Evolutionary conservation across 371 early-diverging fungal species (phyloP), one percentile per base, ranked within the genome.

Genomic region (Vittaforma corneae): DNA sequence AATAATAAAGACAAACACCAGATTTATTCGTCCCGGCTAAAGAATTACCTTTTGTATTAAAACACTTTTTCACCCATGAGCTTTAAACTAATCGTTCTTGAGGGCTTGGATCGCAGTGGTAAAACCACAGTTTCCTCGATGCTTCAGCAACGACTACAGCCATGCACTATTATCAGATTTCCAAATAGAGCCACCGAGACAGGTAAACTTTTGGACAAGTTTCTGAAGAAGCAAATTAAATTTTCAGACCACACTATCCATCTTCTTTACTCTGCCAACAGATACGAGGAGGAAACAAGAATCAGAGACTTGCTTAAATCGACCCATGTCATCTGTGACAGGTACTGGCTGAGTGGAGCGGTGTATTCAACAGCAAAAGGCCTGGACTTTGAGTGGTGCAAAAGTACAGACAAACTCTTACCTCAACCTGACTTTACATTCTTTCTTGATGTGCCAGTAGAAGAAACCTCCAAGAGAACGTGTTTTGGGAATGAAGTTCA

Each of bases 341-440:
- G 97, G 54, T 98, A 98, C 76, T 89, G 90, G 0, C 91, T 87
- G 69, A 92, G 93, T 1, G 97, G 99, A 11, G 88, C 89, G 1
- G 90, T 89, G 0, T 94, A 88, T 74, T 86, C 92, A 0, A 52
- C 65, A 9, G 73, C 60, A 4, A 74, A 85, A 82, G 88, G 88
- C 1, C 73, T 94, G 18, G 85, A 86, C 68, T 65, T 86, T 18
- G 76, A 81, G 6, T 95, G 94, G 94, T 91, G 94, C 76, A 85
- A 82, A 73, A 70, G 81, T 1, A 84, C 87, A 1, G 97, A 98
- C 67, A 77, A 81, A 20, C 92, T 93, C 0, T 80, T 97, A 24
- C 69, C 88, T 3, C 77, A 77, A 18, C 96, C 98, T 2, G 90
- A 92, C 75, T 33, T 88, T 9, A 86, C 89, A 6, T 73, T 95